Percentiles rank a stretch among this genome's conserved stretches.
Conservation (phyloP, 1,139 yeast genomes). For the Geotrichum restrictum region DNA sequence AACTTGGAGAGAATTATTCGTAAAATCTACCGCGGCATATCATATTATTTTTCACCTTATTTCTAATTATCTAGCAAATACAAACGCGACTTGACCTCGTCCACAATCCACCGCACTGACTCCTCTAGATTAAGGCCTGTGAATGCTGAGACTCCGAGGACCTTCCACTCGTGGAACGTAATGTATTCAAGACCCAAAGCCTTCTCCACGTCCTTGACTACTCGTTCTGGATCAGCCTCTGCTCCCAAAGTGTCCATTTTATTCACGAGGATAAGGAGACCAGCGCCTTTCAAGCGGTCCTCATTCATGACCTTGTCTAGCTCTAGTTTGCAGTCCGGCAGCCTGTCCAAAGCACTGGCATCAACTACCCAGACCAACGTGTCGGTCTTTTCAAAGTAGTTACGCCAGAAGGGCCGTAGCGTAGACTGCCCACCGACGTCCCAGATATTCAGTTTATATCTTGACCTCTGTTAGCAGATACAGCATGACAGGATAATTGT, state of each 20-base stretch:
- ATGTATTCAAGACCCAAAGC: conserved; percentile 30
- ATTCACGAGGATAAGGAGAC: conserved; percentile 43
- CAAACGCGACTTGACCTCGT: conserved; percentile 41
- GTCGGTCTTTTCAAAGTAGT: conserved; percentile 83
- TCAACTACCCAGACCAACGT: conserved; percentile 92
- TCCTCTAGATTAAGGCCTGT: conserved; percentile 49
- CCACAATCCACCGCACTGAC: conserved; percentile 51
- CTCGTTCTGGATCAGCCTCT: conserved; percentile 37
- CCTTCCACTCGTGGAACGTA: conserved; percentile 43
- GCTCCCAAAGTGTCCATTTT: conserved; percentile 47
- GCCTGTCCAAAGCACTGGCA: conserved; percentile 55
- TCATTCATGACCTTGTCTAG: conserved; percentile 59
- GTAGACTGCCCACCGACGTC: conserved; percentile 87
- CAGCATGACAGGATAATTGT: background rate
- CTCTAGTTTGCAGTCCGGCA: conserved; percentile 63
- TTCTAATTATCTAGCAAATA: conserved; percentile 36
- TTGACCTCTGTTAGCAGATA: conserved; percentile 31
- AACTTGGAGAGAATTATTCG: background rate
- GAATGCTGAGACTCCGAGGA: conserved; percentile 52
- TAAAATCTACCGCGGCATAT: background rate
- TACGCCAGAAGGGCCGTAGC: conserved; percentile 81
- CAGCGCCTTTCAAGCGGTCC: conserved; percentile 66
- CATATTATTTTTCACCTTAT: background rate
- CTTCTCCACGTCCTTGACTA: conserved; percentile 25
- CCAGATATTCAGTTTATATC: conserved; percentile 50